Evolutionary conservation across 225 moss, liverwort and hornwort species (phyloP).

Genomic region (Neckera pumila): DNA sequence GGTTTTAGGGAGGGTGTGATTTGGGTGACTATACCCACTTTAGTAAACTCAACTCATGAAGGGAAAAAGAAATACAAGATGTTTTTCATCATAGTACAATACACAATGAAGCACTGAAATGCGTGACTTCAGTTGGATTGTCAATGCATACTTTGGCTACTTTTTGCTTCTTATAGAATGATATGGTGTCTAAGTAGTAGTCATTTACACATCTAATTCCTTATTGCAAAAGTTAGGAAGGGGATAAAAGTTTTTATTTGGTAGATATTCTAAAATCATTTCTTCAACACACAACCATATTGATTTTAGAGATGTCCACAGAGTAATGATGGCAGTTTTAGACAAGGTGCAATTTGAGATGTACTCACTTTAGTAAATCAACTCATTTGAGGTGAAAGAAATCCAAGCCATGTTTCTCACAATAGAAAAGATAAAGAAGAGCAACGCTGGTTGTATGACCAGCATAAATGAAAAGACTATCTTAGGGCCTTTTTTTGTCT

Average conservation of each 20-base stretch:
- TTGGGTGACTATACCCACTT: too few relatives aligned
- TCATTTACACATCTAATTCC: too few relatives aligned
- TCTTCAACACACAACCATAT: background rate
- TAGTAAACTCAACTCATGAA: background rate
- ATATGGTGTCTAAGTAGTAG: background rate
- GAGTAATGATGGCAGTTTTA: background rate
- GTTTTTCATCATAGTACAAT: too few relatives aligned
- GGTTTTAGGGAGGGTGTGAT: too few relatives aligned
- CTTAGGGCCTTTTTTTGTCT: too few relatives aligned
- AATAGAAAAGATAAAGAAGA: too few relatives aligned
- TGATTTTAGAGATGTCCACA: background rate
- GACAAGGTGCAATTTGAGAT: accelerated
- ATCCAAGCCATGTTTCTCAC: too few relatives aligned
- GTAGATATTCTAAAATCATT: too few relatives aligned
- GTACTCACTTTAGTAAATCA: background rate
- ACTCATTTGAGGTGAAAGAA: too few relatives aligned
- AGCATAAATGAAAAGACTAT: too few relatives aligned
- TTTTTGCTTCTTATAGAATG: background rate
- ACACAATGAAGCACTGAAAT: background rate
- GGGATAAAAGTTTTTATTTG: background rate
- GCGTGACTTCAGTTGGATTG: background rate
- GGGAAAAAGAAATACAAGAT: too few relatives aligned
- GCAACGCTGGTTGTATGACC: too few relatives aligned
- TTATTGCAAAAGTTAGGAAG: accelerated
- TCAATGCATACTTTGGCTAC: background rate